Base-by-base conservation (phyloP, 1,284 basidiomycete genomes). In the Malassezia equina region DNA sequence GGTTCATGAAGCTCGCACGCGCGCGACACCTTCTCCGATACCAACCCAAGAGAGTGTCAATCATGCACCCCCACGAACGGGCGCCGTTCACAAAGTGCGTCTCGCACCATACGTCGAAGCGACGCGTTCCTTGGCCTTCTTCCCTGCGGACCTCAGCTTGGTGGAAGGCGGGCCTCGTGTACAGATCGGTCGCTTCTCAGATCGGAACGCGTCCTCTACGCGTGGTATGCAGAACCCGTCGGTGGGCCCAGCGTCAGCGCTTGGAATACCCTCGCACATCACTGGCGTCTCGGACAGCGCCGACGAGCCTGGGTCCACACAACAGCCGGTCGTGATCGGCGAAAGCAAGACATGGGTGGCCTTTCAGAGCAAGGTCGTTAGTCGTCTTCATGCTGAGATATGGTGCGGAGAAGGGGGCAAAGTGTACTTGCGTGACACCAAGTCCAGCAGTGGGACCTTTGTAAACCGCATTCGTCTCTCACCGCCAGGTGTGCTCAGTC, bases 291-390 rank as follows among this genome's bases (percentile, higher is more conserved):
- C 7, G 7, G 29, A 31, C 29, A 13, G 29, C 7, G 29, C 29
- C 13, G 29, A 33, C 13, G 41, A 27, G 24, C 13, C 41, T 5
- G 12, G 24, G 6, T 25, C 24, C 5, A 19, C 11, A 15, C 41
- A 24, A 7, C 31, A 48, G 24, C 46, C 46, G 8, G 46, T 34
- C 3, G 64, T 63, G 7, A 60, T 61, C 12, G 59, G 67, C 31
- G 58, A 66, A 42, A 69, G 69, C 31, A 66, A 67, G 17, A 61
- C 61, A 9, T 60, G 68, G 8, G 62, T 96, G 44, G 90, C 91
- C 0, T 98, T 98, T 81, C 88, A 88, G 77, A 86, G 83, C 75
- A 96, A 96, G 75, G 93, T 96, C 70, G 93, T 98, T 68, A 88
- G 85, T 39, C 81, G 93, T 34, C 84, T 86, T 0, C 93, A 96